Conservation (phyloP, 176 grass and related monocot genomes). For the Puya raimondii region DNA sequence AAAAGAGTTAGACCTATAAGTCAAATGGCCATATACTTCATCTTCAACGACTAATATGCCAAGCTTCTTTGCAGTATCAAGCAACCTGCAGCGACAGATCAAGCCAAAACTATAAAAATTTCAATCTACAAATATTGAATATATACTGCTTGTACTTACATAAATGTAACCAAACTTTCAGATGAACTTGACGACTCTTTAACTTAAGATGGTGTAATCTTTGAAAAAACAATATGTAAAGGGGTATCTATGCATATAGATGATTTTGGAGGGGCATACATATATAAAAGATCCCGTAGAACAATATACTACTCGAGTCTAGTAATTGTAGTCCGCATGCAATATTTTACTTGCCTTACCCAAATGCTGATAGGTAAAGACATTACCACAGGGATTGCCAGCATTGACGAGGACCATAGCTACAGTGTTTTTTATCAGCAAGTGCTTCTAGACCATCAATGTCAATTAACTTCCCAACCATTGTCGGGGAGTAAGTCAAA, state of each 20-base stretch:
- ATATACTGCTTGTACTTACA: background rate
- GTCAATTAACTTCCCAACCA: constrained; percentile 70
- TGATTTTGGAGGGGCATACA: too few relatives aligned
- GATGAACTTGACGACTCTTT: too few relatives aligned
- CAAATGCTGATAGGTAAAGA: constrained; percentile 56
- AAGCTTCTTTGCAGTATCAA: constrained; percentile 42
- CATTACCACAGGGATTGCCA: constrained; percentile 67
- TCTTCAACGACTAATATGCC: constrained; percentile 67
- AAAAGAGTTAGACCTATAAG: constrained; percentile 46
- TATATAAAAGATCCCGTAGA: too few relatives aligned
- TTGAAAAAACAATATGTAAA: too few relatives aligned
- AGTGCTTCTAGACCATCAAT: constrained; percentile 30
- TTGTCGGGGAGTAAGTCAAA: constrained; percentile 51
- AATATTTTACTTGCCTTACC: constrained; percentile 31
- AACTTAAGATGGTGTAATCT: too few relatives aligned
- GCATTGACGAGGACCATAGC: constrained; percentile 72
- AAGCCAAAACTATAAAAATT: background rate
- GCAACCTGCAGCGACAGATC: constrained; percentile 31
- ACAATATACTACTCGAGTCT: background rate
- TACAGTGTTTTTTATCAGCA: constrained; percentile 50
- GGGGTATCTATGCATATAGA: too few relatives aligned
- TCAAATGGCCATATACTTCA: constrained; percentile 56
- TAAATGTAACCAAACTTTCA: too few relatives aligned
- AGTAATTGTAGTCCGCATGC: background rate
- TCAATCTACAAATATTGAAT: background rate